Evolutionary conservation across 202 grass and related monocot species (phyloP), one percentile per base, ranked within the genome.

Genomic region (Alloteropsis angusta): DNA sequence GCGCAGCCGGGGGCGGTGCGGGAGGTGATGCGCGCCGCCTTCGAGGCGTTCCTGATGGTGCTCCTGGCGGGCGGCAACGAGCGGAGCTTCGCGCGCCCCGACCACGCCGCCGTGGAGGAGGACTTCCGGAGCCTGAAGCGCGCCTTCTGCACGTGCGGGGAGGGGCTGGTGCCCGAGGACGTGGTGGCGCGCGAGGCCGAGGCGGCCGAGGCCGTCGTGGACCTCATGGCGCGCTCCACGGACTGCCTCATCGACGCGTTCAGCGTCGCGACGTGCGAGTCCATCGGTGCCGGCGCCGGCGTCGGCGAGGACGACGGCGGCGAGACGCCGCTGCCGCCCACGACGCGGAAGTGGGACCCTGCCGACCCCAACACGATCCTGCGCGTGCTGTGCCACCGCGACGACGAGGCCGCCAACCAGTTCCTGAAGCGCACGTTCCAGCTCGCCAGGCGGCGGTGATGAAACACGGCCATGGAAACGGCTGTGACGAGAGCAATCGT

Each of bases 351-450:
- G 70, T 97, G 94, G 94, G 80, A 92, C 65, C 69, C 74, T 16
- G 75, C 84, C 1, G 90, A 97, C 35, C 87, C 94, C 0, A 92
- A 94, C 76, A 94, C 94, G 2, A 80, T 92, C 73, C 87, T 97
- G 39, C 81, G 94, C 36, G 89, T 97, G 55, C 82, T 97, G 37
- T 97, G 94, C 78, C 91, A 97, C 83, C 75, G 91, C 22, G 86
- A 94, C 45, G 91, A 97, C 85, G 85, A 90, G 71, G 68, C 74
- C 21, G 91, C 94, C 34, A 97, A 86, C 83, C 72, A 87, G 67
- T 97, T 92, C 70, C 54, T 97, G 65, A 97, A 97, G 88, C 88
- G 89, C 37, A 88, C 85, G 49, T 94, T 93, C 85, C 91, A 94
- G 77, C 91, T 97, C 23, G 82, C 94, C 54, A 93, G 86, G 77